Base-by-base conservation (phyloP, 441 rosid genomes). In the Pelargonium cotyledonis region DNA sequence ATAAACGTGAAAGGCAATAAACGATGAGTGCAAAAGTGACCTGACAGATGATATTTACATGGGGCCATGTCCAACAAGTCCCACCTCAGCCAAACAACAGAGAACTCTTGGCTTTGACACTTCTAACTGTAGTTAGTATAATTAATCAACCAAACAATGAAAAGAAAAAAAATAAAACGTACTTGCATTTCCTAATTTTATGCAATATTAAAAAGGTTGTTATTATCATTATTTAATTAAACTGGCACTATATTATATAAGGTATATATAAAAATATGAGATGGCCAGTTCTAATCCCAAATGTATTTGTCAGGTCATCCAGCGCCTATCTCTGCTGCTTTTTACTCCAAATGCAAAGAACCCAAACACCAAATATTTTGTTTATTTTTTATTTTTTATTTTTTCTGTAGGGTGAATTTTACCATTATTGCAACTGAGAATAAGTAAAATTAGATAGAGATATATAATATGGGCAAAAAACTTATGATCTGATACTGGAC, bases 241-340 rank as follows among this genome's bases (percentile, higher is more conserved):
- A 43, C 26, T 23, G 2, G 26, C 26, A 23, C 26, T 23, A 23
- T 23, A 23, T 23, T n/a, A n/a, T 23, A 23, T 23, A 23, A 23
- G 26, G 26, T 23, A 23, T 23, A 23, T 23, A 23, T 23, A 23
- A 0, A 23, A 23, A 23, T 23, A 0, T 23, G 26, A 19, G 8
- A 44, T 47, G 43, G 66, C 69, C 78, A 67, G 69, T 75, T 63
- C 49, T 38, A 60, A 35, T 62, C 72, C 69, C 62, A 63, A 62
- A 67, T 51, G 72, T 67, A 51, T 62, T 70, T 67, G 74, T 75
- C 74, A 63, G 46, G 65, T 65, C 40, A 16, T 57, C 41, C 71
- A 46, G 73, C 12, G 49, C 49, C 49, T 11, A 6, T 11, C 49
- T 6, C 3, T 11, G 12, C 8, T 44, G 8, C 12, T 6, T 11